A percentile compares a stretch with the other conserved stretches of the same genome.
phyloP scores from a whole-genome alignment of 106 monocot genomes.

The Cymbidium sinense region DNA sequence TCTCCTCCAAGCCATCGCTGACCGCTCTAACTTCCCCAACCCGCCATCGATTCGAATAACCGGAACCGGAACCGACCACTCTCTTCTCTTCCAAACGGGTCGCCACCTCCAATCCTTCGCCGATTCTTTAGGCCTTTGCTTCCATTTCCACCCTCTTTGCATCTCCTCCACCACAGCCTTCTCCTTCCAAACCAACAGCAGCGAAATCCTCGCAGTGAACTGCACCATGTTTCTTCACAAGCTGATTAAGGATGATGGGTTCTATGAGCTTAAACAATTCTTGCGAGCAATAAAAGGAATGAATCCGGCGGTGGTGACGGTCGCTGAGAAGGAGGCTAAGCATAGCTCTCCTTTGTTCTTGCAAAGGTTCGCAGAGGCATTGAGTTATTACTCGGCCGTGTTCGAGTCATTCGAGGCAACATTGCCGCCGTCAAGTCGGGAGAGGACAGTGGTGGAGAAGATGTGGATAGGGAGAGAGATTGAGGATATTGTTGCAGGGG shows the following conservation, averaged over 20 bases:
- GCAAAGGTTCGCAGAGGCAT: constrained; percentile 34
- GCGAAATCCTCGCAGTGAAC: constrained; percentile 71
- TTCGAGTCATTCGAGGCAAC: constrained; percentile 60
- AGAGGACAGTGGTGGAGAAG: constrained; percentile 38
- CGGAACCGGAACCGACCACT: constrained; percentile 60
- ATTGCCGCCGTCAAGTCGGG: constrained; percentile 25
- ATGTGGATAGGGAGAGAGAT: constrained; percentile 45
- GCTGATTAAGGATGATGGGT: constrained; percentile 24
- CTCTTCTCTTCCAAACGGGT: constrained; percentile 57
- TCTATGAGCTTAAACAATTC: constrained; percentile 14
- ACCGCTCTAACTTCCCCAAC: constrained; percentile 25
- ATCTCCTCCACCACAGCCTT: constrained; percentile 10
- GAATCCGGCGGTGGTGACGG: constrained; percentile 37
- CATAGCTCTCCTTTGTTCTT: constrained; percentile 26
- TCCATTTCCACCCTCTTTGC: constrained; percentile 76
- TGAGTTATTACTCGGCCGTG: constrained; percentile 40
- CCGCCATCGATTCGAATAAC: constrained; percentile 70
- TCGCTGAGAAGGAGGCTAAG: constrained; percentile 38
- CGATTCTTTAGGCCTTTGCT: constrained; percentile 48
- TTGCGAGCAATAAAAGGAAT: constrained; percentile 20
- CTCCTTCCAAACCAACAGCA: constrained; percentile 17
- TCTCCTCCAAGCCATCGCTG: constrained; percentile 87
- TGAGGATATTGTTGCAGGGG: constrained; percentile 10
- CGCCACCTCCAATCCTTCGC: constrained; percentile 67
- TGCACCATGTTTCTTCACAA: constrained; percentile 69